Percentiles rank a stretch among this genome's conserved stretches.
These are phyloP conservation scores for Alternaria gaisen DNA, from an alignment of 2,329 filamentous ascomycete species.

Conservation along the genomic window DNA sequence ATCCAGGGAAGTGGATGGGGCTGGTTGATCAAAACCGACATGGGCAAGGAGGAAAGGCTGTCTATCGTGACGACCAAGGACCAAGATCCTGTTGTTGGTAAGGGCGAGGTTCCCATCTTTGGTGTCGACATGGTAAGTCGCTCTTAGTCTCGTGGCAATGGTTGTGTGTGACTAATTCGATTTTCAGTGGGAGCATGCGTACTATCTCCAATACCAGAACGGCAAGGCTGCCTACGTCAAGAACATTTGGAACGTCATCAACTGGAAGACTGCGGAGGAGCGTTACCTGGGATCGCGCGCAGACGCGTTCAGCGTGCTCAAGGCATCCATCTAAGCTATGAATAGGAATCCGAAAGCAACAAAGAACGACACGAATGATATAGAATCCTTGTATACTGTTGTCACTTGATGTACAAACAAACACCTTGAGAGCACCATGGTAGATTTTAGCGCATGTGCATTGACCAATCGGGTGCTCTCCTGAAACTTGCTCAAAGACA, in stretches of 20 bases:
- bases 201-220: conserved; percentile 85
- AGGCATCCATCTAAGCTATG: conserved; percentile 41
- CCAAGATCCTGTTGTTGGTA: conserved; percentile 76
- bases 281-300: conserved; percentile 62
- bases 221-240: conserved; percentile 78
- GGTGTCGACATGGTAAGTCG: conserved; percentile 74
- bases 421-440: conserved; percentile 29
- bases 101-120: conserved; percentile 71
- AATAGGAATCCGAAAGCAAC: too few relatives aligned
- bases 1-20: conserved; percentile 90
- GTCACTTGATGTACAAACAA: neutral
- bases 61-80: conserved; percentile 84
- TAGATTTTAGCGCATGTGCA: conserved; percentile 23
- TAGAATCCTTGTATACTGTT: neutral
- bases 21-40: conserved; percentile 77
- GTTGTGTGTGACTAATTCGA: neutral
- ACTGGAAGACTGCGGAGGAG: conserved; percentile 75
- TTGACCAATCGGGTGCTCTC: conserved; percentile 43
- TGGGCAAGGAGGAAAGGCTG: conserved; percentile 61
- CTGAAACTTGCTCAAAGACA: conserved; percentile 50
- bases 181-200: conserved; percentile 81
- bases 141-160: neutral
- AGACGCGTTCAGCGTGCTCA: conserved; percentile 52
- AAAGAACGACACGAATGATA: neutral
- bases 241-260: conserved; percentile 80